Evolutionary conservation across 2,329 filamentous ascomycete genomes (phyloP), one percentile per base, ranked within the genome.

Genomic region (Escovopsis sp.): DNA sequence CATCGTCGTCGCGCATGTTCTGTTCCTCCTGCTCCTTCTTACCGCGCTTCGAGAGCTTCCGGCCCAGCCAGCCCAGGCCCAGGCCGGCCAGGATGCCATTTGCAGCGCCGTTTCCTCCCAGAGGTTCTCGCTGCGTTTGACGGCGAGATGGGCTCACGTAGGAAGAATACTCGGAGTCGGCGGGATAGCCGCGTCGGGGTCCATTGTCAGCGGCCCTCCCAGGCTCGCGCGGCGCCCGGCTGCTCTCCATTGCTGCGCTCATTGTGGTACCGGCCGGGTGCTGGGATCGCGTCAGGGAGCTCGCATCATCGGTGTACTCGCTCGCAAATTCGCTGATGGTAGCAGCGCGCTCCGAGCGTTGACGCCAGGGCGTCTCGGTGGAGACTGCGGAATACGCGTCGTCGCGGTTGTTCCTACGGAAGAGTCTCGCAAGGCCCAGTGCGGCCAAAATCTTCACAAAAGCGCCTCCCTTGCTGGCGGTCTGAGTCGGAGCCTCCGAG

Each of bases 21-120:
- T 5, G 21, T 21, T 65, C 64, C 34, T 65, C 68, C 40, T 68
- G 67, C 35, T 59, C 58, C 41, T 48, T 61, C 39, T 60, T 50
- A 34, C 59, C 59, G 45, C 73, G 57, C 53, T 75, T 65, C 44
- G 68, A 72, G 52, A 80, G 66, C 51, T 72, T 71, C 57, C 70
- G 77, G 6, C 72, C 70, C 33, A 86, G 58, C 61, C 78, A 81
- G 8, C 79, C 80, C 25, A 79, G 61, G 2, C 79, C 79, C 18
- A 83, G 55, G 2, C 76, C 64, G 8, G 70, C 75, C 34, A 77
- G 49, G 12, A 74, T 45, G 1, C 70, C 70, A 43, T 78, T 72
- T 16, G 65, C 67, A n/a, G 65, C 55, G 1, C 65, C 64, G 21
- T 23, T 23, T 41, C 69, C 66, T 11, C 55, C 43, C 56, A 37